phyloP scores from a whole-genome alignment of 441 rosid genomes.

The Erodium moschatum region DNA sequence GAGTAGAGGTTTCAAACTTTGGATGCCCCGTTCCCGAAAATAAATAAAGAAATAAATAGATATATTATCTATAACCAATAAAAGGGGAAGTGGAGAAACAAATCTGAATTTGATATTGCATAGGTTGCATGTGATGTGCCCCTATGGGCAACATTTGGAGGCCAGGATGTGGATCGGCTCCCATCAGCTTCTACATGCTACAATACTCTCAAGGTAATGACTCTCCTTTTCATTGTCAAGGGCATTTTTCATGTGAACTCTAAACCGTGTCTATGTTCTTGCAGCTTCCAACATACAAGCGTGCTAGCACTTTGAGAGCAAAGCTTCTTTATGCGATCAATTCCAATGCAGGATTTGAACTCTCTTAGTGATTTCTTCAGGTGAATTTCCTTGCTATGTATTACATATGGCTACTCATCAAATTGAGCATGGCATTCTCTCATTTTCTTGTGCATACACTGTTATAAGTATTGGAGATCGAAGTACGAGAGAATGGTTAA shows the following conservation, averaged over 20 bases:
- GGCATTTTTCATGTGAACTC: slow-evolving; percentile 10
- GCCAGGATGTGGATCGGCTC: slow-evolving; percentile 95
- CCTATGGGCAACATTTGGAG: slow-evolving; percentile 91
- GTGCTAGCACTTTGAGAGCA: slow-evolving; percentile 79
- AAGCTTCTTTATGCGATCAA: slow-evolving; percentile 94
- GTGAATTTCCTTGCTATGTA: too few relatives aligned
- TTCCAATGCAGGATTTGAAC: slow-evolving; percentile 95
- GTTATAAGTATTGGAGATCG: neutral
- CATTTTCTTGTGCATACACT: slow-evolving; percentile 10
- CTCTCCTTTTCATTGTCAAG: neutral
- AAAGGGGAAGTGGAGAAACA: neutral
- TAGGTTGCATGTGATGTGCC: slow-evolving; percentile 86
- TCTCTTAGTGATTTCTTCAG: slow-evolving; percentile 52
- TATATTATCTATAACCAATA: neutral
- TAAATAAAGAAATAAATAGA: too few relatives aligned
- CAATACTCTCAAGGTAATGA: slow-evolving; percentile 84
- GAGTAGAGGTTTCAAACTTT: too few relatives aligned
- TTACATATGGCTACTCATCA: too few relatives aligned
- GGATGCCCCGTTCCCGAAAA: too few relatives aligned
- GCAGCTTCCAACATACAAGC: slow-evolving; percentile 94
- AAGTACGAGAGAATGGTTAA: neutral
- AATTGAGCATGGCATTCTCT: neutral
- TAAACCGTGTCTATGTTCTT: slow-evolving; percentile 15
- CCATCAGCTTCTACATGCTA: slow-evolving; percentile 99
- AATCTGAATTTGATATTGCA: slow-evolving; percentile 22